These are phyloP conservation scores for Coemansia sp. DNA, from an alignment of 192 early-diverging fungal genomes.

Conservation along the genomic window DNA sequence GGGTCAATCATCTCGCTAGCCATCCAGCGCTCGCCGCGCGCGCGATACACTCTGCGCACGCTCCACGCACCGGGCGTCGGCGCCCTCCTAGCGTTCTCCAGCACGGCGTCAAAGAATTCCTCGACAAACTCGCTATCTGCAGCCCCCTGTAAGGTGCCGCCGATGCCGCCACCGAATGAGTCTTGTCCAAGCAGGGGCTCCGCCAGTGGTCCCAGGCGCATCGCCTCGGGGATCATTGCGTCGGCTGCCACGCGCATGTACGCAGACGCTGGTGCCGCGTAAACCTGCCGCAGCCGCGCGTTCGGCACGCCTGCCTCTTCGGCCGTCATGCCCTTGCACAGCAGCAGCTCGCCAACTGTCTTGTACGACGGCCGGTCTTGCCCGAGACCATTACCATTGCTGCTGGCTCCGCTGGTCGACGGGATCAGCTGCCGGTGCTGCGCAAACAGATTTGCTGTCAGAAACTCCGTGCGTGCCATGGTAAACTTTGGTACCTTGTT, in stretches of 20 bases:
- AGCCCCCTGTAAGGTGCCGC: constrained; percentile 4
- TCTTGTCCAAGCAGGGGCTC: constrained; percentile 40
- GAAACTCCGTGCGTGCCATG: constrained; percentile 39
- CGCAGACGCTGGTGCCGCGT: constrained; percentile 43
- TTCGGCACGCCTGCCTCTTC: constrained; percentile 33
- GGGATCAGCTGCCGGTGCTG: constrained; percentile 36
- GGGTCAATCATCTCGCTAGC: constrained; percentile 22
- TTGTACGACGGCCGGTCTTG: constrained; percentile 22
- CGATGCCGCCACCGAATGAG: constrained; percentile 25
- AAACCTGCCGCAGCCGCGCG: constrained; percentile 32
- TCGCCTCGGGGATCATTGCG: constrained; percentile 47
- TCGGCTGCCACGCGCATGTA: constrained; percentile 38
- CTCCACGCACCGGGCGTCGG: constrained; percentile 16
- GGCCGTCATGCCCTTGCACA: constrained; percentile 19
- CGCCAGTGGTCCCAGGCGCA: constrained; percentile 44
- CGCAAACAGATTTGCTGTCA: constrained; percentile 37
- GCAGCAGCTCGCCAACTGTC: constrained; percentile 31
- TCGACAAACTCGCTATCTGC: constrained; percentile 38
- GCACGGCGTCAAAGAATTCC: constrained; percentile 44
- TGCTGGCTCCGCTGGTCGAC: background rate
- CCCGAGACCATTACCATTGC: background rate
- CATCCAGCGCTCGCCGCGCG: constrained; percentile 23
- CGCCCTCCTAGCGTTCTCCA: constrained; percentile 8
- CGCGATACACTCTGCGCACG: constrained; percentile 11
- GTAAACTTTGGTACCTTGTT: constrained; percentile 49